Evolutionary conservation across 2,329 filamentous ascomycete species (phyloP), one percentile per base, ranked within the genome.

Genomic region (Ophiostoma ulmi): DNA sequence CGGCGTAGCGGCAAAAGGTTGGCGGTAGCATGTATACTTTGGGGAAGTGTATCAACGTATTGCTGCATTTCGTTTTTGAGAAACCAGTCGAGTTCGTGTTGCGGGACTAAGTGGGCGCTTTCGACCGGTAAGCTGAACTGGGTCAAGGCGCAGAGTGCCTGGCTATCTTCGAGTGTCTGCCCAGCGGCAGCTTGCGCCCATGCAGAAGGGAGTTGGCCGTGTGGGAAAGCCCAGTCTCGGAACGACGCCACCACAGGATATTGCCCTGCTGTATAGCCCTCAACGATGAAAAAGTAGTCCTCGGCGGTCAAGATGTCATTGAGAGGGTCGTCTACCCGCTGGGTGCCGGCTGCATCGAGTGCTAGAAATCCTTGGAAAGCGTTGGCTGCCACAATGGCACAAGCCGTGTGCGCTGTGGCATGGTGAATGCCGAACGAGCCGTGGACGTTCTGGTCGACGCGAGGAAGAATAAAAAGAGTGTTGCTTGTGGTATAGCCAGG

Each of bases 241-340:
- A 67, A 67, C 38, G 65, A 67, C 20, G 39, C 38, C 39, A 67
- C 65, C 65, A 67, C 65, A 67, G 65, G 65, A 20, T 67, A 67
- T 26, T 20, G 65, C 38, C n/a, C 39, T 26, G 65, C 22, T 67
- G 38, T n/a, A 26, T 8, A 26, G 38, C 65, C 39, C 38, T 38
- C 58, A 17, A 44, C 11, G n/a, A 69, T 26, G n/a, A 69, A 63
- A 35, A 38, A 48, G 31, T 64, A 44, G 36, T 31, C 58, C n/a
- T 41, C 22, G 38, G 39, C 55, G 68, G 58, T 63, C 63, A 73
- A 70, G 67, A 72, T 69, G n/a, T 68, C 55, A 64, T 64, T 41
- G 13, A 20, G 1, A 11, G 68, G 68, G 20, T 22, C 39, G 36
- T 48, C 26, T 8, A 35, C 52, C n/a, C 22, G 35, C 72, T 67